These are phyloP conservation scores for Aphanoascus verrucosus DNA, from an alignment of 2,329 filamentous ascomycete genomes.

Conservation along the genomic window DNA sequence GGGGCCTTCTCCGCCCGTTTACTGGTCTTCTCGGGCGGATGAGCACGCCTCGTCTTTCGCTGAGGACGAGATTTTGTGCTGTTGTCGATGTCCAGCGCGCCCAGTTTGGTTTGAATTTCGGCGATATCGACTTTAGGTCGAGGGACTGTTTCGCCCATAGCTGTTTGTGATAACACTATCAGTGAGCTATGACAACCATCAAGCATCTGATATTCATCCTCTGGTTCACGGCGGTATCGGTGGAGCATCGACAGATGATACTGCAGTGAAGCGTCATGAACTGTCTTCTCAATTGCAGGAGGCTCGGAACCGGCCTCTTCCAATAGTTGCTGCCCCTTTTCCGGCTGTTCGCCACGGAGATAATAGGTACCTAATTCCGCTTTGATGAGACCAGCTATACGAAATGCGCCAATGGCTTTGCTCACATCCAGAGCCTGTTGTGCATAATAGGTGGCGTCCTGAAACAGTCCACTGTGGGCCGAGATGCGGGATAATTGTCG, in stretches of 20 bases:
- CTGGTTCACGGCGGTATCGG: constrained; percentile 32
- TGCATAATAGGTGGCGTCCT: constrained; percentile 78
- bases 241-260: constrained; percentile 38
- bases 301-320: constrained; percentile 49
- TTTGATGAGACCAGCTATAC: constrained; percentile 41
- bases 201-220: constrained; percentile 41
- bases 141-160: constrained; percentile 24
- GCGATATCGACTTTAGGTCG: constrained; percentile 22
- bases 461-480: constrained; percentile 72
- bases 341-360: constrained; percentile 40
- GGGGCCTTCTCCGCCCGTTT: constrained; percentile 17
- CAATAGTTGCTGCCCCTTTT: constrained; percentile 46
- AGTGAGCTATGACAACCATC: constrained; percentile 38
- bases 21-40: not conserved
- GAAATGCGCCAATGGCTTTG: constrained; percentile 52
- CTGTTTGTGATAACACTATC: constrained; percentile 29
- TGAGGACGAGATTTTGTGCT: constrained; percentile 12
- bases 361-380: constrained; percentile 40
- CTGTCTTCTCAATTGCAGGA: constrained; percentile 41
- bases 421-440: constrained; percentile 75
- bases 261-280: constrained; percentile 42
- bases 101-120: constrained; percentile 35
- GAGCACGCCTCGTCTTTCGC: constrained; percentile 6
- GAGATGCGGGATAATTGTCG: constrained; percentile 67
- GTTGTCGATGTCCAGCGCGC: constrained; percentile 30